Evolutionary conservation across 345 rosid genomes (phyloP).

Genomic region (Aquilaria sinensis): DNA sequence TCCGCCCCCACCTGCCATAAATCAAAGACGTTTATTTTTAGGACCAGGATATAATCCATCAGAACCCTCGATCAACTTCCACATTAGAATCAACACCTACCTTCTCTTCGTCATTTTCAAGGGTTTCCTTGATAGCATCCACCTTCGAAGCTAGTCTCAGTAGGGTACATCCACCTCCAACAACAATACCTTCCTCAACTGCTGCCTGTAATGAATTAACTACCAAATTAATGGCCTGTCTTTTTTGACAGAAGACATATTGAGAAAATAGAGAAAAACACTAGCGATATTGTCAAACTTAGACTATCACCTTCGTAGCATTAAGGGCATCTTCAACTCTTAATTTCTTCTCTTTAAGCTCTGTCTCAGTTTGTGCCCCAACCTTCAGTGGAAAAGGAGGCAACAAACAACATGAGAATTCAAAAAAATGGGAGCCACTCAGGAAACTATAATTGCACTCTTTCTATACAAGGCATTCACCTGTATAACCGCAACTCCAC

Average conservation of each 20-base stretch:
- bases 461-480: slow-evolving; percentile 17
- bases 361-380: slow-evolving; percentile 87
- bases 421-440: background rate
- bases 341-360: slow-evolving; percentile 91
- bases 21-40: background rate
- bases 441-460: background rate
- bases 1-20: slow-evolving; percentile 84
- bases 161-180: slow-evolving; percentile 86
- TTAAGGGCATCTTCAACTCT: slow-evolving; percentile 99
- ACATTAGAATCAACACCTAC: slow-evolving; percentile 19
- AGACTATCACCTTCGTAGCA: slow-evolving; percentile 73
- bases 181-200: slow-evolving; percentile 89
- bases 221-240: background rate
- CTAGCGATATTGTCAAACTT: background rate
- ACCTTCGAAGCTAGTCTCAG: slow-evolving; percentile 66
- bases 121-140: slow-evolving; percentile 64
- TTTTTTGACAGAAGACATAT: background rate
- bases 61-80: background rate
- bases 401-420: slow-evolving; percentile 5
- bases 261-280: background rate
- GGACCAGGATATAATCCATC: background rate
- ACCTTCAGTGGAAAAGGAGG: slow-evolving; percentile 30
- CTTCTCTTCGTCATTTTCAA: slow-evolving; percentile 88
- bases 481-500: slow-evolving; percentile 89
- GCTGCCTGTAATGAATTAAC: slow-evolving; percentile 44